Evolutionary conservation across 768 basidiomycete species (phyloP), one percentile per base, ranked within the genome.

Genomic region (Pisolithus orientalis): DNA sequence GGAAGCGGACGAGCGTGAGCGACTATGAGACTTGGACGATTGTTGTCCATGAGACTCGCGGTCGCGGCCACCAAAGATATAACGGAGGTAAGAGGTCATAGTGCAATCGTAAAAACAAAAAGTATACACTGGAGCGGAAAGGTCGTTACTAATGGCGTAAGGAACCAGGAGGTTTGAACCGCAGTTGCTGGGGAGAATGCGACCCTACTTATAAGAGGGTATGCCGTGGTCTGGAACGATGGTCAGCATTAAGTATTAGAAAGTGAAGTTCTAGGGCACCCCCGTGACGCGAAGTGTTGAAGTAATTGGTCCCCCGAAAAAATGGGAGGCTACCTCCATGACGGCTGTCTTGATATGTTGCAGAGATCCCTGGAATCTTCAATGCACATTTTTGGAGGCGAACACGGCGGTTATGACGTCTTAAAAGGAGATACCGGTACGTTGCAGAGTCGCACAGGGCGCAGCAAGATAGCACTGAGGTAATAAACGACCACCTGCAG

Each of bases 21-120:
- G 76, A 45, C 60, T 63, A 56, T 77, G 75, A 37, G 74, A 63
- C 63, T 72, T 79, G 51, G 73, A 54, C 44, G 63, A 57, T 55
- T 59, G 54, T 46, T 59, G 57, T 57, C 62, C 29, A 60, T 57
- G 57, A 57, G 59, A 59, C 44, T 32, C 61, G 38, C 66, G 64
- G 40, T 65, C 47, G 24, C 52, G 47, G 38, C 67, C 68, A 40
- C 75, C 74, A 52, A 77, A 77, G 58, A 76, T 65, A 53, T 63
- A 76, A 54, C 79, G 79, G 53, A 80, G 60, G 67, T 77, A 76
- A 32, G 79, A 74, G 47, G 77, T 71, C 78, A 80, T 80, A 52
- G 50, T 57, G 49, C 16, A 38, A 50, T 59, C 60, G 67, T 63
- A 40, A 59, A 55, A 37, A 21, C 24, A 21, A 42, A 24, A 47